These are phyloP conservation scores for Backusella luteola DNA, from an alignment of 192 early-diverging fungal species.

Conservation along the genomic window DNA sequence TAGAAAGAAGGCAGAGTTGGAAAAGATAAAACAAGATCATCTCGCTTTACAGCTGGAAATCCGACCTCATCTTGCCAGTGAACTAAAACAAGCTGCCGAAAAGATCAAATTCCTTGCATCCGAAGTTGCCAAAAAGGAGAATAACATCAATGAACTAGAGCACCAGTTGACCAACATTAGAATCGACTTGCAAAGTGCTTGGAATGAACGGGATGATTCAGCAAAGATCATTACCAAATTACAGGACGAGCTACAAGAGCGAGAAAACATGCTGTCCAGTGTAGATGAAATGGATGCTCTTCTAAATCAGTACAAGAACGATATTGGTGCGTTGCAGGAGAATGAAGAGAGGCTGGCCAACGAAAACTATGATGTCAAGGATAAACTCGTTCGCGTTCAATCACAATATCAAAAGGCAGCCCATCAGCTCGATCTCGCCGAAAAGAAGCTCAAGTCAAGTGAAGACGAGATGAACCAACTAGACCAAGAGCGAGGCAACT, in stretches of 20 bases:
- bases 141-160: background rate
- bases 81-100: background rate
- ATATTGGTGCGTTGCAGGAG: background rate
- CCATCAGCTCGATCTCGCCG: background rate
- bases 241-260: background rate
- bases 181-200: background rate
- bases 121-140: background rate
- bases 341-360: background rate
- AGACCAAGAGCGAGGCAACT: background rate
- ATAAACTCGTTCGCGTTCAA: background rate
- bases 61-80: background rate
- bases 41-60: background rate
- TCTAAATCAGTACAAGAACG: background rate
- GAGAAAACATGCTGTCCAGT: background rate
- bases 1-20: background rate
- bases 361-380: background rate
- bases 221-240: background rate
- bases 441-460: background rate
- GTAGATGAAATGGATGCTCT: background rate
- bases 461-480: background rate
- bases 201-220: background rate
- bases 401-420: background rate
- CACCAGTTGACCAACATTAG: background rate
- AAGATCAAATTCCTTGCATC: background rate
- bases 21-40: background rate